These are phyloP conservation scores for Clavispora santaluciae DNA, from an alignment of 805 yeast genomes.

Conservation along the genomic window DNA sequence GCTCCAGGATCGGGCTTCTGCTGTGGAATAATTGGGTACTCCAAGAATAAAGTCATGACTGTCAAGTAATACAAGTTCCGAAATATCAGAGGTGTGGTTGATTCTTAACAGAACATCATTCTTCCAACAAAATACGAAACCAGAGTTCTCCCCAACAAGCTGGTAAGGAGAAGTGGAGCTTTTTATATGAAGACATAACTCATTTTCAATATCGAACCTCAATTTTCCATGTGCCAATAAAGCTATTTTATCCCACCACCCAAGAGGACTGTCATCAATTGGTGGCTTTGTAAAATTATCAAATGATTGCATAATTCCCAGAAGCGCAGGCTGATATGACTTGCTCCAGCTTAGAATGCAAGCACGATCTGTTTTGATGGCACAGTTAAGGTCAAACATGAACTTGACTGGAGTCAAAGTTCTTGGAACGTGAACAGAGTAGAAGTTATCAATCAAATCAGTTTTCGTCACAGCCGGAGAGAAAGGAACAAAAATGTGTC, in stretches of 20 bases:
- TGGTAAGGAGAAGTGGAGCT: slow-evolving; percentile 57
- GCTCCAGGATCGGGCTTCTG: slow-evolving; percentile 36
- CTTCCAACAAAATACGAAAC: slow-evolving; percentile 63
- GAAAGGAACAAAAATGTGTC: slow-evolving; percentile 52
- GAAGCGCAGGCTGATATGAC: slow-evolving; percentile 55
- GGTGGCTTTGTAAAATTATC: slow-evolving; percentile 43
- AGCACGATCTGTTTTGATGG: slow-evolving; percentile 41
- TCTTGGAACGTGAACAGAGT: slow-evolving; percentile 54
- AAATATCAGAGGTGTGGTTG: slow-evolving; percentile 46
- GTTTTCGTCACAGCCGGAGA: slow-evolving; percentile 40
- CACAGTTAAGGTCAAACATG: slow-evolving; percentile 44
- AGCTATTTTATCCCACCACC: slow-evolving; percentile 53
- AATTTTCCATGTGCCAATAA: slow-evolving; percentile 51
- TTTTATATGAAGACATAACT: slow-evolving; percentile 59
- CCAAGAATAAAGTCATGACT: slow-evolving; percentile 56
- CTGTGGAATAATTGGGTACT: slow-evolving; percentile 45
- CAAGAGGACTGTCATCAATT: slow-evolving; percentile 41
- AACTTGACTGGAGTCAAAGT: slow-evolving; percentile 62
- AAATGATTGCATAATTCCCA: slow-evolving; percentile 41
- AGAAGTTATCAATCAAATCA: slow-evolving; percentile 40
- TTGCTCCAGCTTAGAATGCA: slow-evolving; percentile 62
- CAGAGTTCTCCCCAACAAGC: slow-evolving; percentile 53
- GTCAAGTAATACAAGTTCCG: slow-evolving; percentile 48
- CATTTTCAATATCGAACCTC: slow-evolving; percentile 43
- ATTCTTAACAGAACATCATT: slow-evolving; percentile 47